These are phyloP conservation scores for Fraxinus angustifolia DNA, from an alignment of 305 asterid genomes.

Conservation along the genomic window DNA sequence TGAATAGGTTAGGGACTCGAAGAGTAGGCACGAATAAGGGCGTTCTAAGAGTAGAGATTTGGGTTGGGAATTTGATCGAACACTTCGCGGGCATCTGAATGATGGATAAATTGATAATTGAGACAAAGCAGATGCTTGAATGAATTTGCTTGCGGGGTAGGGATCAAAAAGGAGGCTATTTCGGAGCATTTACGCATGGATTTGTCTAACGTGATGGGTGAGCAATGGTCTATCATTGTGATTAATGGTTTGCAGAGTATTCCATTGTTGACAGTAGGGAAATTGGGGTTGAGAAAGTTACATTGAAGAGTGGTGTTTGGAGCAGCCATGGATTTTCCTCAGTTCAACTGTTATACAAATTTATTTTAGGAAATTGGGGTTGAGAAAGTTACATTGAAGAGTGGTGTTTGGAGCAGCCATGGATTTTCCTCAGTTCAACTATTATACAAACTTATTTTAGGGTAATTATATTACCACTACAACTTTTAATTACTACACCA, in stretches of 20 bases:
- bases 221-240: conserved; percentile 45
- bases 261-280: conserved; percentile 43
- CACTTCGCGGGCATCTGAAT: conserved; percentile 54
- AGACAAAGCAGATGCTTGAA: conserved; percentile 44
- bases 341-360: neutral
- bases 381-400: conserved; percentile 22
- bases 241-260: conserved; percentile 32
- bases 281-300: conserved; percentile 19
- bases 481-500: too few species aligned
- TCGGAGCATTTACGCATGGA: conserved; percentile 63
- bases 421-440: neutral
- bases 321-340: conserved; percentile 35
- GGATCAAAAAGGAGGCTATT: conserved; percentile 59
- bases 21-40: conserved; percentile 61
- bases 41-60: conserved; percentile 65
- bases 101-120: conserved; percentile 37
- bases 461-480: too few species aligned
- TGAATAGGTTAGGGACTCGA: conserved; percentile 37
- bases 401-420: conserved; percentile 44
- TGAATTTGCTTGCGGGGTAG: conserved; percentile 65
- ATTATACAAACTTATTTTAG: neutral
- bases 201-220: conserved; percentile 1
- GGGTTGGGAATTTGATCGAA: conserved; percentile 76
- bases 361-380: conserved; percentile 20
- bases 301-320: conserved; percentile 29